Evolutionary conservation across 2,329 filamentous ascomycete genomes (phyloP), one percentile per base, ranked within the genome.

Genomic region (Ophiosphaerella korrae): DNA sequence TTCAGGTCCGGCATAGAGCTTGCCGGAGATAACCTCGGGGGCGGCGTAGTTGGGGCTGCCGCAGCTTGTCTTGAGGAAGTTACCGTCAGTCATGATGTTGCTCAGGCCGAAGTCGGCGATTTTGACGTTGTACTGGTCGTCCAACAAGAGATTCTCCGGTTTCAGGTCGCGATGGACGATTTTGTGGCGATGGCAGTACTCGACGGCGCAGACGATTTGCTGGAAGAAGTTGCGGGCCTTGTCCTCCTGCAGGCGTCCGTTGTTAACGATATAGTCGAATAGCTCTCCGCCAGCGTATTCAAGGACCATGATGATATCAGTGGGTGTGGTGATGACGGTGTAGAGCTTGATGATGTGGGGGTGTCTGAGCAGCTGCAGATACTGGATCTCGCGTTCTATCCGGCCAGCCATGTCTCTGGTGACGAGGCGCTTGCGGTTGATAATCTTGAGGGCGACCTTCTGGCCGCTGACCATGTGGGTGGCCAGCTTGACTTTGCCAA

Each of bases 81-180:
- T 99, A 23, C 94, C 94, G 72, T 99, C 94, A 0, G 94, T 97
- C 94, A 99, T 99, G 77, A 99, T 99, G 73, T 99, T 99, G 79
- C 93, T 97, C 50, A 99, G 81, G 50, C 94, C 94, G 64, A 99
- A 99, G 76, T 99, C 94, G 66, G 94, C 94, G 77, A 99, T 99
- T 80, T 99, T 99, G 76, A 99, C 93, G 67, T 99, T 97, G 70
- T 96, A 88, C 52, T 95, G 88, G 60, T 95, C 90, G 76, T 99
- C 94, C 44, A 99, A 86, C 37, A 99, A 84, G 42, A 99, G 78
- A 71, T 99, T 99, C 80, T 99, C 94, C 8, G 94, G 94, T 75
- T 99, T 99, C 56, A 99, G 78, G 74, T 99, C 94, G 73, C 94
- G 88, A 75, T 99, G 94, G 35, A 97, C 94, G 68, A 99, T 97